These are phyloP conservation scores for Carex myosuroides DNA, from an alignment of 176 grass and related monocot species.

Conservation along the genomic window DNA sequence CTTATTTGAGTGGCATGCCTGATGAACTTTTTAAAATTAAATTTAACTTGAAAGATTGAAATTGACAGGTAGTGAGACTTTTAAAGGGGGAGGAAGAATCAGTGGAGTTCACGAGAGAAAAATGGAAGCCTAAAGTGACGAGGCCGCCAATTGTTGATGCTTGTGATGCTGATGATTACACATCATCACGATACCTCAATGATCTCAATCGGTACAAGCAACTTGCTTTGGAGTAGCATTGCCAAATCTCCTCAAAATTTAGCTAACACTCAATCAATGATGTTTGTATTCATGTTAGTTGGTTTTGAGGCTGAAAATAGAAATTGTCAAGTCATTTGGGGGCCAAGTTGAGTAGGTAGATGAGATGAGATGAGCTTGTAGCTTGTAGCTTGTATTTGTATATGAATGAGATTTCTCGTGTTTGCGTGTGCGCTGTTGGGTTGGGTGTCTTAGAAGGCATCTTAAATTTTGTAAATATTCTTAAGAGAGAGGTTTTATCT, in stretches of 20 bases:
- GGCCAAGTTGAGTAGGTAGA: neutral
- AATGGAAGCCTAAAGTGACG: constrained; percentile 36
- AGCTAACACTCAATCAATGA: neutral
- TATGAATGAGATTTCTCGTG: neutral
- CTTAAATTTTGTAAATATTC: constrained; percentile 14
- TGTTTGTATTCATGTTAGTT: neutral
- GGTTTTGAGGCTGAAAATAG: neutral
- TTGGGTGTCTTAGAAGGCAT: neutral
- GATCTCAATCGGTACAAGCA: constrained; percentile 95
- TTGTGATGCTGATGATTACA: constrained; percentile 80
- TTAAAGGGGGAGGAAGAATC: constrained; percentile 50
- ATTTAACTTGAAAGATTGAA: neutral
- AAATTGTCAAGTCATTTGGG: neutral
- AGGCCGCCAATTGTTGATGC: constrained; percentile 59
- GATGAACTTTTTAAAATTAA: neutral
- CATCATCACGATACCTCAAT: constrained; percentile 66
- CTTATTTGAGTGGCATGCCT: neutral
- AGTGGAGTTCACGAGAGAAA: constrained; percentile 35
- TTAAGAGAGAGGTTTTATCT: neutral
- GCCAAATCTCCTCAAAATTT: neutral
- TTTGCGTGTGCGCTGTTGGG: neutral
- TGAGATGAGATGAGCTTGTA: too few species aligned
- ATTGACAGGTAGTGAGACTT: constrained; percentile 55
- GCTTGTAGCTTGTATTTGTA: neutral
- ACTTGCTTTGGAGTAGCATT: constrained; percentile 86